phyloP scores from a whole-genome alignment of 305 asterid species.

The Fraxinus greggii region DNA sequence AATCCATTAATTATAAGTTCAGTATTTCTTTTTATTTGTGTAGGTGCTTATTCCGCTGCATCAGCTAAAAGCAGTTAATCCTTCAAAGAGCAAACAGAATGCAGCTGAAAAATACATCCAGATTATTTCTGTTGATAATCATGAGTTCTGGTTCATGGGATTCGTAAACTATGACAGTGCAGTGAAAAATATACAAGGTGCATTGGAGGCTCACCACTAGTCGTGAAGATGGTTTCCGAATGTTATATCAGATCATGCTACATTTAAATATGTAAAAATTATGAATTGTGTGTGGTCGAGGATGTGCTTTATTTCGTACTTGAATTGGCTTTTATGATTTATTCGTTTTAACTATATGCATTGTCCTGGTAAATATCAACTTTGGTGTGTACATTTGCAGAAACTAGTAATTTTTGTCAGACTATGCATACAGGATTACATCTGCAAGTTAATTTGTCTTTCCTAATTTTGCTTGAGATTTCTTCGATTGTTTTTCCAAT shows the following conservation, averaged over 20 bases:
- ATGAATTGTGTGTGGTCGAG: background rate
- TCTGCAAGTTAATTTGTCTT: background rate
- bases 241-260: background rate
- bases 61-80: conserved; percentile 75
- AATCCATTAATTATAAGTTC: conserved; percentile 8
- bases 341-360: background rate
- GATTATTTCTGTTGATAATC: conserved; percentile 75
- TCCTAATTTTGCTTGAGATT: background rate
- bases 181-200: conserved; percentile 64
- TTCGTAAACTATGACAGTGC: conserved; percentile 81
- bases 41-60: conserved; percentile 77
- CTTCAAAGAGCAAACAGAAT: conserved; percentile 66
- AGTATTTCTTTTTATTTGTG: conserved; percentile 7
- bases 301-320: background rate
- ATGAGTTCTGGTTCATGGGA: conserved; percentile 99
- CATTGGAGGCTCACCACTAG: conserved; percentile 41
- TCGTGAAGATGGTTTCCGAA: background rate
- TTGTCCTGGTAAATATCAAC: background rate
- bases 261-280: background rate
- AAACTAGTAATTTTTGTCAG: background rate
- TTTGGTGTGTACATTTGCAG: background rate
- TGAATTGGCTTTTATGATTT: background rate
- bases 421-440: background rate
- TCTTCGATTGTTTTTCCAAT: background rate
- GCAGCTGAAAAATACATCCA: conserved; percentile 87